phyloP scores from a whole-genome alignment of 768 basidiomycete genomes.

The Lactarius psammicola region DNA sequence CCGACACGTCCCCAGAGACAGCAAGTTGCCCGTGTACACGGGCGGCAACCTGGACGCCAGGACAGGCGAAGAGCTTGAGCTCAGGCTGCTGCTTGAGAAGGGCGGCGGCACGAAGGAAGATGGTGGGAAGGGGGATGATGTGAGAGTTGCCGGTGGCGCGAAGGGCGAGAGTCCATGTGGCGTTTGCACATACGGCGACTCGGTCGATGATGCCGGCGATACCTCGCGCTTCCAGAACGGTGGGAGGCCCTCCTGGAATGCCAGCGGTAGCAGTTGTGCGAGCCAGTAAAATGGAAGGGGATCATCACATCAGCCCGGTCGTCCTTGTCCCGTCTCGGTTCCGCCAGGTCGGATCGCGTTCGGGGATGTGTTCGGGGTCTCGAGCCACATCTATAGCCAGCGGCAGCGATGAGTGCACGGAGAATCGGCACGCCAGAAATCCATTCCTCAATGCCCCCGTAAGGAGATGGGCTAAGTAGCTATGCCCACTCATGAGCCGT shows the following conservation, averaged over 20 bases:
- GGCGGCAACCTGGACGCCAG: constrained; percentile 6
- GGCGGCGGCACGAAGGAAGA: constrained; percentile 20
- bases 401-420: constrained; percentile 35
- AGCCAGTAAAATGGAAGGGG: constrained; percentile 64
- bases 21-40: neutral
- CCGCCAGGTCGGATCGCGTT: constrained; percentile 18
- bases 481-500: constrained; percentile 51
- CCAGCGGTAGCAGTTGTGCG: constrained; percentile 52
- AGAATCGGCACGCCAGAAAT: constrained; percentile 33
- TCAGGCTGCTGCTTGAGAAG: constrained; percentile 7
- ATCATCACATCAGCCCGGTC: constrained; percentile 32
- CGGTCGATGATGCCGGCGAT: neutral
- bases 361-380: constrained; percentile 33
- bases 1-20: neutral
- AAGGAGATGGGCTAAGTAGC: constrained; percentile 40
- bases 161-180: constrained; percentile 11
- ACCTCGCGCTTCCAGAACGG: constrained; percentile 39
- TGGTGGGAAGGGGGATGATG: constrained; percentile 8
- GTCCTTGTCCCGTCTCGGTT: constrained; percentile 14
- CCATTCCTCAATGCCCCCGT: constrained; percentile 32
- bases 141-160: constrained; percentile 1
- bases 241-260: constrained; percentile 50
- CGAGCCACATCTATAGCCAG: constrained; percentile 58
- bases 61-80: constrained; percentile 9
- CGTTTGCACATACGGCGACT: neutral